Percentiles rank a stretch among this genome's conserved stretches.
These are phyloP conservation scores for Chlamydomonas urium DNA, from an alignment of 139 green algal species.

Conservation along the genomic window DNA sequence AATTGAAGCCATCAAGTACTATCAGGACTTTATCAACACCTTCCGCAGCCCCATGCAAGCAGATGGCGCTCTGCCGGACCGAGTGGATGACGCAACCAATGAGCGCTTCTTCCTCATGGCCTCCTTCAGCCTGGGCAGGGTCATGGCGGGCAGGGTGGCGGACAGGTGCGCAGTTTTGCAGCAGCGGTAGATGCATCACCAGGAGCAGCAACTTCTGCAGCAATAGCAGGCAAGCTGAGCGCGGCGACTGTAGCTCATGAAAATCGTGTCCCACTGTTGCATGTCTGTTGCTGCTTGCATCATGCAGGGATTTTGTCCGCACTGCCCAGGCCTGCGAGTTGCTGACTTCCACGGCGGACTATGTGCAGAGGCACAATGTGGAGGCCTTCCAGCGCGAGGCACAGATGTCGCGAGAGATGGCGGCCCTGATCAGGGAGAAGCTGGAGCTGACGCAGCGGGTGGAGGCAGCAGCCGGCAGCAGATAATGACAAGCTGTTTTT, in stretches of 20 bases:
- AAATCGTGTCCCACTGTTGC: no score
- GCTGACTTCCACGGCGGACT: constrained; percentile 1
- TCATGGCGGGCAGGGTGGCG: constrained; percentile 16
- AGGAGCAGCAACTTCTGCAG: no score
- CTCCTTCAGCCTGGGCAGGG: constrained; percentile 43
- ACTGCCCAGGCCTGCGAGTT: background rate
- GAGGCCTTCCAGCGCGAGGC: constrained; percentile 1
- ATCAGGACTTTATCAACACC: constrained; percentile 39
- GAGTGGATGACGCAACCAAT: constrained; percentile 27
- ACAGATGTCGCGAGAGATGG: constrained; percentile 1
- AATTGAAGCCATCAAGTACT: constrained; percentile 25
- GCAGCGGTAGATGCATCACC: no score
- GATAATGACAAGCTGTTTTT: background rate
- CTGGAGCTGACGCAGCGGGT: background rate
- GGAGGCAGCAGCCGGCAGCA: no score
- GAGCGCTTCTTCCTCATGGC: constrained; percentile 45
- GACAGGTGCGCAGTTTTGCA: background rate
- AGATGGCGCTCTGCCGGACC: constrained; percentile 13
- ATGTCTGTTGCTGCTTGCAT: no score
- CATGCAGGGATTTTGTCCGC: no score
- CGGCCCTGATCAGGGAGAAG: background rate
- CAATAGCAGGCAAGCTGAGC: no score
- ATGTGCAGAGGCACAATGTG: background rate
- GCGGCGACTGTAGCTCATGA: no score
- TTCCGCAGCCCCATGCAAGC: constrained; percentile 27